Conservation (phyloP, 2,329 filamentous ascomycete species). For the Monascus ruber region DNA sequence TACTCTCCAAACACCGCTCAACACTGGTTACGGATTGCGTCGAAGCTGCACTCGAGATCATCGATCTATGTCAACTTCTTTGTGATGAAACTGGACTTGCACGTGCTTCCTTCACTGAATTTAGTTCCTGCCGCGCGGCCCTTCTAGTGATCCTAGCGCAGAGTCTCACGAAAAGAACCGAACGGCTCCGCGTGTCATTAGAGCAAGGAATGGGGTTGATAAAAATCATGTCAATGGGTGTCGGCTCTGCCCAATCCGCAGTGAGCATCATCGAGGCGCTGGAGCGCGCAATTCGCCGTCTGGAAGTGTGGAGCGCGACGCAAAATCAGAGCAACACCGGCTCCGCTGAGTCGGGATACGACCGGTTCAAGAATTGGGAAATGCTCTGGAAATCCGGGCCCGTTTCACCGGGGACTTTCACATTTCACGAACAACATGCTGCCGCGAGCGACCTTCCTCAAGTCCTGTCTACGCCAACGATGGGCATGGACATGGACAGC, state of each 20-base stretch:
- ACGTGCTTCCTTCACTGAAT: conserved; percentile 45
- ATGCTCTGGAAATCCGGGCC: conserved; percentile 37
- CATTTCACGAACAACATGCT: conserved; percentile 14
- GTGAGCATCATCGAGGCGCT: conserved; percentile 44
- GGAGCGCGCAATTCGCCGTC: conserved; percentile 36
- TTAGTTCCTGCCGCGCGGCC: conserved; percentile 44
- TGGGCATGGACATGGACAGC: conserved; percentile 5
- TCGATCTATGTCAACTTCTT: conserved; percentile 41
- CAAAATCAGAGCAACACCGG: conserved; percentile 21
- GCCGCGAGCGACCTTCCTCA: conserved; percentile 2
- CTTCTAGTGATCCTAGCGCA: conserved; percentile 38
- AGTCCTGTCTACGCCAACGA: conserved; percentile 12
- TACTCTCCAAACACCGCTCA: conserved; percentile 23
- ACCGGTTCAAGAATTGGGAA: conserved; percentile 42
- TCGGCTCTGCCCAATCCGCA: conserved; percentile 42
- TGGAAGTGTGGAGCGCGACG: conserved; percentile 33
- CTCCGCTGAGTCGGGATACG: conserved; percentile 38
- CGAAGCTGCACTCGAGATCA: conserved; percentile 40
- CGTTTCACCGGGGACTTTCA: conserved; percentile 20
- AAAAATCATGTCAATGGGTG: conserved; percentile 43
- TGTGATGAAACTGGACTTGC: conserved; percentile 43
- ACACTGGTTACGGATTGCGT: conserved; percentile 42
- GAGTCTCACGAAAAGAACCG: conserved; percentile 28
- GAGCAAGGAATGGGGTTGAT: conserved; percentile 41
- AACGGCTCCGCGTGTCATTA: conserved; percentile 35